These are phyloP conservation scores for Xylariaceae sp. DNA, from an alignment of 2,329 filamentous ascomycete genomes.

Conservation along the genomic window DNA sequence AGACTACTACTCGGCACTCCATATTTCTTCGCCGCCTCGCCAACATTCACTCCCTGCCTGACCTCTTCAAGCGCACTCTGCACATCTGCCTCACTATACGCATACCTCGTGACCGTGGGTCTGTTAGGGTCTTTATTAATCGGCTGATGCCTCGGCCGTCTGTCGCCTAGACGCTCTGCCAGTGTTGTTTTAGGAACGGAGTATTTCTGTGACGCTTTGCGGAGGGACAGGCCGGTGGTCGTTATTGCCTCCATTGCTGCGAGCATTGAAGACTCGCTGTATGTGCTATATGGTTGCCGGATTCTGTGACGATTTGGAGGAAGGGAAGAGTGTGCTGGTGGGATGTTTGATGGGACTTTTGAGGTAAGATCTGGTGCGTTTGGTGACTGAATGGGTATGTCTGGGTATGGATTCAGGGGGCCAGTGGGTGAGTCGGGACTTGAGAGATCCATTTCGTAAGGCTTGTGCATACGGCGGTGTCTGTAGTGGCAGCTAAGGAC, in stretches of 20 bases:
- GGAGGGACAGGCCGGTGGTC: slow-evolving; percentile 21
- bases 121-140: slow-evolving; percentile 7
- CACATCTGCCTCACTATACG: slow-evolving; percentile 23
- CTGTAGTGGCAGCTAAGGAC: no score
- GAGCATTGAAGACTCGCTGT: slow-evolving; percentile 20
- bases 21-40: slow-evolving; percentile 20
- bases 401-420: no score
- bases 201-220: slow-evolving; percentile 19
- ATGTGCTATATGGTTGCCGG: slow-evolving; percentile 16
- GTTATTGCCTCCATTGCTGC: slow-evolving; percentile 16
- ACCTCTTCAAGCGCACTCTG: slow-evolving; percentile 15
- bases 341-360: background rate
- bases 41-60: slow-evolving; percentile 4
- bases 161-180: slow-evolving; percentile 17
- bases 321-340: background rate
- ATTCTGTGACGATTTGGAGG: background rate
- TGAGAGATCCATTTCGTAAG: no score
- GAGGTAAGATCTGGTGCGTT: background rate
- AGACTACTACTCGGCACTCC: slow-evolving; percentile 25
- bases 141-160: slow-evolving; percentile 14
- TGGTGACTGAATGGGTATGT: background rate
- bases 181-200: slow-evolving; percentile 25
- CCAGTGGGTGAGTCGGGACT: no score
- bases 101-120: slow-evolving; percentile 14
- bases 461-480: no score